phyloP scores from a whole-genome alignment of 2,329 filamentous ascomycete species.

The Aspergillus flavus region DNA sequence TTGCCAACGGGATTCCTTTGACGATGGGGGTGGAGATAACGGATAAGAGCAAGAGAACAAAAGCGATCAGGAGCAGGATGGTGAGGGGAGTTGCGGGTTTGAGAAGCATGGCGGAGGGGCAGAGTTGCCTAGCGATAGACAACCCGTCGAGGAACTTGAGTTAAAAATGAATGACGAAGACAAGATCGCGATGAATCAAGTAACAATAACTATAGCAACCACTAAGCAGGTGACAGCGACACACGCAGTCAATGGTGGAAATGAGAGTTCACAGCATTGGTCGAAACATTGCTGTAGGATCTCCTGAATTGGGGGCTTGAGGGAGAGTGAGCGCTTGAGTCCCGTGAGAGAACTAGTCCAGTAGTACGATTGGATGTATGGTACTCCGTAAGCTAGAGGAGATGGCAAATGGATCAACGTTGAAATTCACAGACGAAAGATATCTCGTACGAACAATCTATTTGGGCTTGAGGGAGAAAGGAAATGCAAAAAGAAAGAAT shows the following conservation, averaged over 20 bases:
- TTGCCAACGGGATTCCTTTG: constrained; percentile 78
- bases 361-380: not conserved
- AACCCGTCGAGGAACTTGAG: not conserved
- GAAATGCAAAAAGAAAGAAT: not conserved
- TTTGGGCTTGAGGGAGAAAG: not conserved
- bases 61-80: constrained; percentile 80
- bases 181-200: not conserved
- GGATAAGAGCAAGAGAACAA: constrained; percentile 80
- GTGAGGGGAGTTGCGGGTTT: constrained; percentile 91
- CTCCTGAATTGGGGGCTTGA: constrained; percentile 5
- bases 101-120: constrained; percentile 64
- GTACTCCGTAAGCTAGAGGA: not conserved
- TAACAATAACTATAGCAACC: not conserved
- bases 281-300: constrained; percentile 11
- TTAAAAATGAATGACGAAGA: not conserved
- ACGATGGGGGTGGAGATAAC: constrained; percentile 92
- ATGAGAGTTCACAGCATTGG: constrained; percentile 14
- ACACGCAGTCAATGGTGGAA: constrained; percentile 6
- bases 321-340: not conserved
- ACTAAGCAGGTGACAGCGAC: constrained; percentile 11
- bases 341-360: not conserved
- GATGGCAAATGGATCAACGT: not conserved
- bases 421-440: not conserved
- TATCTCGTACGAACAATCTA: constrained; percentile 15
- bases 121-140: constrained; percentile 4